These are phyloP conservation scores for sorghum (Sorghum bicolor) DNA, from an alignment of 176 grass and related monocot species.

Conservation along the genomic window Sorghum_bicolor_NCBIv3 NC_012870.2:58901001-58901500, in stretches of 20 bases:
- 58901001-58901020: constrained; percentile 9
- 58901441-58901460: too few relatives aligned
- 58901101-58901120: background rate
- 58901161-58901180: background rate
- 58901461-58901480: too few relatives aligned
- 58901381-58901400: background rate
- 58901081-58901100: background rate
- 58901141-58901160: background rate
- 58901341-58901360: constrained; percentile 4
- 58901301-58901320: background rate
- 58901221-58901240: background rate
- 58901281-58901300: background rate
- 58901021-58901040: background rate
- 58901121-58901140: background rate
- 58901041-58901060: background rate
- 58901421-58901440: background rate
- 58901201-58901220: background rate
- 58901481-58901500: too few relatives aligned
- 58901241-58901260: background rate
- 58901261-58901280: constrained; percentile 20
- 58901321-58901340: constrained; percentile 16
- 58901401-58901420: background rate
- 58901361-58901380: constrained; percentile 1
- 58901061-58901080: background rate
- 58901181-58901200: background rate